Percentiles rank a stretch among this genome's conserved stretches.
These are phyloP conservation scores for Schizochytrium sp. DNA, from an alignment of 108 stramenopile genomes.

Conservation along the genomic window DNA sequence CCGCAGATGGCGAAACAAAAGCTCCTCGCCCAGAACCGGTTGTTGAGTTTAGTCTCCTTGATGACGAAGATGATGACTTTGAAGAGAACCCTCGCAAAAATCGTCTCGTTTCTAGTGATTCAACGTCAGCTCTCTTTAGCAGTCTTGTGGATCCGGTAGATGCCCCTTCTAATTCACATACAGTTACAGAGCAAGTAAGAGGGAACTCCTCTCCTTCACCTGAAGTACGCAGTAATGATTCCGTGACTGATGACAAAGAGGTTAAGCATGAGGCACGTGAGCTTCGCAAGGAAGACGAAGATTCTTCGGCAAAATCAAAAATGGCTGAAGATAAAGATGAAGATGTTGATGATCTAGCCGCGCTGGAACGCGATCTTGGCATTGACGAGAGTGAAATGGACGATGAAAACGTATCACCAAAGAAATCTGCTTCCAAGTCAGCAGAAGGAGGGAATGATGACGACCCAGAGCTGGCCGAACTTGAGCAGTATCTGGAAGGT, in stretches of 20 bases:
- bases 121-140: slow-evolving; percentile 33
- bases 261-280: neutral
- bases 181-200: too few species aligned
- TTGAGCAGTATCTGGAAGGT: slow-evolving; percentile 35
- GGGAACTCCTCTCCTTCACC: too few species aligned
- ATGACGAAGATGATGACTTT: neutral
- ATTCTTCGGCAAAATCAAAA: neutral
- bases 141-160: neutral
- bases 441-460: neutral
- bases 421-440: neutral
- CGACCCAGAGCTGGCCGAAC: slow-evolving; percentile 28
- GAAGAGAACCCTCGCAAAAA: neutral
- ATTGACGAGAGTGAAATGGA: neutral
- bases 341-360: neutral
- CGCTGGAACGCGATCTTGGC: slow-evolving; percentile 20
- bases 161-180: too few species aligned
- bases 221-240: too few species aligned
- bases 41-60: neutral
- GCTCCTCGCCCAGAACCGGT: neutral
- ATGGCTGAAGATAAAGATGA: neutral
- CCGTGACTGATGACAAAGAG: neutral
- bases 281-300: slow-evolving; percentile 33
- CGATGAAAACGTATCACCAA: neutral
- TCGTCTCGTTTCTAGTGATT: neutral
- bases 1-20: neutral